Conservation (phyloP, 164 flowering plant species). For the Nymphaea thermarum region DNA sequence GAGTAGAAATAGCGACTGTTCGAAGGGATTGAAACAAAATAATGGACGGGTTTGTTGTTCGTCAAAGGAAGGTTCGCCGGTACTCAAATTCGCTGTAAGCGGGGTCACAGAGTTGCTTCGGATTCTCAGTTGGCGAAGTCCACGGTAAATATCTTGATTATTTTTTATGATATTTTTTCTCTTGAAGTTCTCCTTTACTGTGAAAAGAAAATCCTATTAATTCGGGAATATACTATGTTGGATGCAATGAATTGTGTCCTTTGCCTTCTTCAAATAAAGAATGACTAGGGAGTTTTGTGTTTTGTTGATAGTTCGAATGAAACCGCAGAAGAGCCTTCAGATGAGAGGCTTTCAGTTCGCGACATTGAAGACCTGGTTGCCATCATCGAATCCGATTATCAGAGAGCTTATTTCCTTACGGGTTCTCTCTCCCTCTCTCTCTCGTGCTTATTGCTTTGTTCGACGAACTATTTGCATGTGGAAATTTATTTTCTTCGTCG, state of each 20-base stretch:
- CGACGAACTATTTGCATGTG: too few relatives aligned
- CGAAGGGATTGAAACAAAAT: conserved; percentile 9
- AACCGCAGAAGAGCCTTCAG: conserved; percentile 8
- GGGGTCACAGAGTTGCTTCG: conserved; percentile 68
- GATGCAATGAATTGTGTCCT: not conserved
- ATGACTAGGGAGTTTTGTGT: not conserved
- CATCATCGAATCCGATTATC: conserved; percentile 62
- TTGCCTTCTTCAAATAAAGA: not conserved
- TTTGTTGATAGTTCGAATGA: not conserved
- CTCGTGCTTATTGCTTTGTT: too few relatives aligned
- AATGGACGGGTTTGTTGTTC: conserved; percentile 20
- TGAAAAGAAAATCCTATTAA: too few relatives aligned
- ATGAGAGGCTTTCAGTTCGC: conserved; percentile 28
- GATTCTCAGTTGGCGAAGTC: conserved; percentile 24
- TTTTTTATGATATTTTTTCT: not conserved
- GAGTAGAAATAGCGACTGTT: too few relatives aligned
- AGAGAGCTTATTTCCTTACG: conserved; percentile 78
- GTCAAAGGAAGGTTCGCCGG: conserved; percentile 28
- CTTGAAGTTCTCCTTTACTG: too few relatives aligned
- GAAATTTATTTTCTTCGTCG: too few relatives aligned
- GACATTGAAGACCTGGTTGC: conserved; percentile 39
- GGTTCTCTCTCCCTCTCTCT: not conserved
- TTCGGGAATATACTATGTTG: too few relatives aligned
- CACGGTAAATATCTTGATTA: conserved; percentile 13
- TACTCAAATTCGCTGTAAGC: conserved; percentile 49